Base-by-base conservation (phyloP, 306 rosid species). In the Cucurbita argyrosperma region DNA sequence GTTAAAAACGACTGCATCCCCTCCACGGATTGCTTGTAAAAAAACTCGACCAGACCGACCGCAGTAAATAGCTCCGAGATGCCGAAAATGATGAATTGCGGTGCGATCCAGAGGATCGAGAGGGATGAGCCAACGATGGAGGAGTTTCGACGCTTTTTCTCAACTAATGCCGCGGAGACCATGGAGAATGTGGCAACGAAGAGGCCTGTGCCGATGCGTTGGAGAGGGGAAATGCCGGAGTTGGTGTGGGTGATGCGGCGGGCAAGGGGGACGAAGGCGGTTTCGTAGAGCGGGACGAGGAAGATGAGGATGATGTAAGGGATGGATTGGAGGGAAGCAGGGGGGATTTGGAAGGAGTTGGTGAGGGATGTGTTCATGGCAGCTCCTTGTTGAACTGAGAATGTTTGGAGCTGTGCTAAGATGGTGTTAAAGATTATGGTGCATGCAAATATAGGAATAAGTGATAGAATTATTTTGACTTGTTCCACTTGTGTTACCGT, bases 311-410 rank as follows among this genome's bases (percentile, higher is more conserved):
- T 23, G 18, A 84, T 67, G 84, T 83, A 84, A 64, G 90, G 90
- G 83, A 88, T 84, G 80, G 88, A 76, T 65, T 84, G 90, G 14
- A 88, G 90, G n/a, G 92, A 88, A 73, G 92, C 92, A 16, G 92
- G 90, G 13, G 92, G 90, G 26, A 85, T 82, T 39, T 76, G 70
- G 71, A 88, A 88, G 74, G 64, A 19, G 56, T 30, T 76, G 23
- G 84, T 68, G 59, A 88, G 72, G 61, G 35, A 59, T 58, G 80
- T 77, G 75, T 88, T 62, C 92, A 88, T 88, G 69, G 77, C 18
- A 40, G 76, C 82, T 65, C 86, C 92, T 78, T 87, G 89, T 43
- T 88, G 89, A 30, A 87, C 89, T 43, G 92, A 87, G 73, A 87
- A 85, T 1, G 92, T 87, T 69, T 87, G 92, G 21, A 87, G 89